These are phyloP conservation scores for Ophiocordyceps polyrhachis-furcata DNA, from an alignment of 2,329 filamentous ascomycete genomes.

Conservation along the genomic window DNA sequence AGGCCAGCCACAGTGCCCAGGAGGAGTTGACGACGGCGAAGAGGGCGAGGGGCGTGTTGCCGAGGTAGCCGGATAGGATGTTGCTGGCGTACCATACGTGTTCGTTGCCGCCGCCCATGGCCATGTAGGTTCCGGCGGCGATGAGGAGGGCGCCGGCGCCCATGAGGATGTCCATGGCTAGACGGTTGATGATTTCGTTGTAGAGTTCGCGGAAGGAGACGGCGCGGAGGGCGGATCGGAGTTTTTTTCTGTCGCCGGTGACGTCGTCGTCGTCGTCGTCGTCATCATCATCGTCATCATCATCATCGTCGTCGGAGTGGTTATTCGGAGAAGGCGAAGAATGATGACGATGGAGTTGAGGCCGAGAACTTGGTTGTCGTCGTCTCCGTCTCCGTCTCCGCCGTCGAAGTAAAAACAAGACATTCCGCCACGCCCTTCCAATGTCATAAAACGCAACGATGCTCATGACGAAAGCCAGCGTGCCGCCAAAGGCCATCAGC, in stretches of 20 bases:
- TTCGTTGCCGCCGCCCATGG: constrained; percentile 27
- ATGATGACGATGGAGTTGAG: no score
- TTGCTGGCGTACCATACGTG: constrained; percentile 27
- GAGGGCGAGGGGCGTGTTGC: constrained; percentile 28
- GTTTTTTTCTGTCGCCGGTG: constrained; percentile 1
- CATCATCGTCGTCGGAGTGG: constrained; percentile 1
- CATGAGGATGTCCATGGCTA: constrained; percentile 30
- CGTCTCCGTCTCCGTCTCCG: background rate
- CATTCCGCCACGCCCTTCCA: constrained; percentile 23
- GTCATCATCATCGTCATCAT: background rate
- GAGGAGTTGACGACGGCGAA: constrained; percentile 28
- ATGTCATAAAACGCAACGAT: constrained; percentile 27
- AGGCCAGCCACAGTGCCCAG: constrained; percentile 26
- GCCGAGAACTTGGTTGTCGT: no score
- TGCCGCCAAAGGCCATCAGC: constrained; percentile 33
- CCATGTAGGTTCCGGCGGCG: constrained; percentile 31
- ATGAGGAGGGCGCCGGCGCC: constrained; percentile 30
- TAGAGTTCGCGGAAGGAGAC: constrained; percentile 29
- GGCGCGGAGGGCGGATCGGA: constrained; percentile 19
- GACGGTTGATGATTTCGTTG: constrained; percentile 29
- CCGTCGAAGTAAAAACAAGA: constrained; percentile 24
- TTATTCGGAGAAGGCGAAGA: background rate
- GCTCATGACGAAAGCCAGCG: constrained; percentile 23
- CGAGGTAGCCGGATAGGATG: constrained; percentile 34
- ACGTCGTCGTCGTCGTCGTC: background rate